Percentiles rank a stretch among this genome's conserved stretches.
Conservation (phyloP, 192 early-diverging fungal species). For the Coemansia asiatica region DNA sequence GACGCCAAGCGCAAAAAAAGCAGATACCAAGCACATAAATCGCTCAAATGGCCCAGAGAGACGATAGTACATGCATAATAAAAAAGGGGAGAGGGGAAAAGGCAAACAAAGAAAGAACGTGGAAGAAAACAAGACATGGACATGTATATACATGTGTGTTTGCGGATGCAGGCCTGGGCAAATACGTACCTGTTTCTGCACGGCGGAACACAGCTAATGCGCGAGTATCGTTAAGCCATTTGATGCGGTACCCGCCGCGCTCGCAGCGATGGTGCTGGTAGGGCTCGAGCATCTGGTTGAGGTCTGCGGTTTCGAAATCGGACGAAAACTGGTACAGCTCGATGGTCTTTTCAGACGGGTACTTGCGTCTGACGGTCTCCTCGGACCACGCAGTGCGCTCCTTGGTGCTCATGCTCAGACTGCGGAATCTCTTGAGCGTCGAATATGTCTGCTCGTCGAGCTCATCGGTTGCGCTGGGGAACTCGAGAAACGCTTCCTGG, state of each 20-base stretch:
- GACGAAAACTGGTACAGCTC: constrained; percentile 55
- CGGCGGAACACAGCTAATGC: constrained; percentile 57
- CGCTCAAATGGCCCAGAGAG: neutral
- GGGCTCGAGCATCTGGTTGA: constrained; percentile 58
- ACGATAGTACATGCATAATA: neutral
- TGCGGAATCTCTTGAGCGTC: constrained; percentile 46
- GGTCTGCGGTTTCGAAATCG: constrained; percentile 55
- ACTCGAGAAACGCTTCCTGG: constrained; percentile 40
- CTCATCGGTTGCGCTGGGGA: constrained; percentile 40
- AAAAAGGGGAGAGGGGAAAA: neutral
- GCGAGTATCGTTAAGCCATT: constrained; percentile 56
- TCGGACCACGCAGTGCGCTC: constrained; percentile 52
- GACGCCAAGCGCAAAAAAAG: neutral
- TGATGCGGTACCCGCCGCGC: constrained; percentile 56
- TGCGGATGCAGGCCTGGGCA: neutral
- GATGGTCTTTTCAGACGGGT: constrained; percentile 53
- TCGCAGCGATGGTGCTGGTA: constrained; percentile 57
- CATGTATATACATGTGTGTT: neutral
- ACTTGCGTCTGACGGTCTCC: constrained; percentile 55
- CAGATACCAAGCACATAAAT: too few relatives aligned
- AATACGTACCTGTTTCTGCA: constrained; percentile 48
- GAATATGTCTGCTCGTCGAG: constrained; percentile 31
- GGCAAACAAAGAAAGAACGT: neutral
- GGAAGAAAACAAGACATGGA: neutral
- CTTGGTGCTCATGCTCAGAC: constrained; percentile 53